Evolutionary conservation across 2,329 filamentous ascomycete species (phyloP).

Genomic region (Penicillium verrucosum): DNA sequence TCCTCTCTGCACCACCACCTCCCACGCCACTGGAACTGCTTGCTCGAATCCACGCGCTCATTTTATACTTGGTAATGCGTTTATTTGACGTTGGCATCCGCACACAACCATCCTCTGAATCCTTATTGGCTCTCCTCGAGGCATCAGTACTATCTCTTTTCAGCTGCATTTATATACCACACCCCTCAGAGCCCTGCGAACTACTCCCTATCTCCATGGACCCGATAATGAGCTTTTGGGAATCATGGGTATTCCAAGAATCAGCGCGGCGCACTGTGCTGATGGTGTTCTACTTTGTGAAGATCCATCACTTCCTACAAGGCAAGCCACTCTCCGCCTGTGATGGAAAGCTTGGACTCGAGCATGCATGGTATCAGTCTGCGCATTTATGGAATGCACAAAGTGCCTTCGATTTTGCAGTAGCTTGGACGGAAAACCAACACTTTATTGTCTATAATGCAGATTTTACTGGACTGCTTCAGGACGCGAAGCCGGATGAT

Average conservation of each 20-base stretch:
- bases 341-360: slow-evolving; percentile 26
- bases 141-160: slow-evolving; percentile 21
- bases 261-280: slow-evolving; percentile 53
- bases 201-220: slow-evolving; percentile 36
- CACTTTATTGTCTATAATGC: slow-evolving; percentile 28
- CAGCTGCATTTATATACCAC: slow-evolving; percentile 18
- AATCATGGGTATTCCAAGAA: slow-evolving; percentile 53
- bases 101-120: slow-evolving; percentile 39
- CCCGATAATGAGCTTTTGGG: slow-evolving; percentile 48
- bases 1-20: slow-evolving; percentile 37
- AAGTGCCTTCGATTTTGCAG: slow-evolving; percentile 29
- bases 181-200: slow-evolving; percentile 5
- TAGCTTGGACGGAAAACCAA: slow-evolving; percentile 26
- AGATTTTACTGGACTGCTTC: slow-evolving; percentile 22
- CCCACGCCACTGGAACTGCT: slow-evolving; percentile 31
- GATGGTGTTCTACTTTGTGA: slow-evolving; percentile 46
- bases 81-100: slow-evolving; percentile 51
- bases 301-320: slow-evolving; percentile 22
- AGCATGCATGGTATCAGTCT: slow-evolving; percentile 31
- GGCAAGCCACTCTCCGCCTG: slow-evolving; percentile 15
- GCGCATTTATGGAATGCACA: slow-evolving; percentile 28
- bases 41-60: slow-evolving; percentile 48
- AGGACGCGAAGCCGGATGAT: slow-evolving; percentile 23
- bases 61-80: slow-evolving; percentile 51
- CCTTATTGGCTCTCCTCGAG: slow-evolving; percentile 28